Evolutionary conservation across 768 basidiomycete species (phyloP), one percentile per base, ranked within the genome.

Genomic region (Tylopilus balloui): DNA sequence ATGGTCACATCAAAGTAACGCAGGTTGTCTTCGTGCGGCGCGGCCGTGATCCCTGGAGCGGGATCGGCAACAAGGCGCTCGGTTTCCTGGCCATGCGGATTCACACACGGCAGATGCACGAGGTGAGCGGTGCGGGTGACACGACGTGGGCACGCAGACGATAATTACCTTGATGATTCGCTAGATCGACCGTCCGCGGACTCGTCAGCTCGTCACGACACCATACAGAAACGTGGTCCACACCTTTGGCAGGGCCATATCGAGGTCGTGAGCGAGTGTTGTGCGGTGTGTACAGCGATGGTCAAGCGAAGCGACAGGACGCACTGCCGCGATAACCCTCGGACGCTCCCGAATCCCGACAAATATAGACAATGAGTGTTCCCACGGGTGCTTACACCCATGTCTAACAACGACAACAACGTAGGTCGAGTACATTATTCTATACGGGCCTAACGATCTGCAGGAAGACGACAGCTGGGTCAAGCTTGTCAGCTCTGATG

Each of bases 1-100:
- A 99, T 95, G 37, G 91, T 88, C 42, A 99, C 96, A 74, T 99
- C 93, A 72, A 99, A 99, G 76, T 99, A 97, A 45, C 96, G 79
- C 49, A 99, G 74, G 71, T 99, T 99, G 64, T 99, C 96, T 2
- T 98, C 93, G 58, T 98, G 96, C 2, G 96, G 94, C 6, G 76
- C 69, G 17, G 96, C 96, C n/a, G 90, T 81, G 50, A 99, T 98
- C 44, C 96, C 96, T 19, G 96, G 96, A 3, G 94, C 94, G 17
- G 95, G 93, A 73, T 99, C 96, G 36, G 91, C 85, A 38, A 95
- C 85, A 14, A 99, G 86, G 27, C 96, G 81, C 69, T 98, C 94
- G 28, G 96, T 99, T 79, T 98, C 96, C 95, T 98, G 60, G 23
- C 37, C 38, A 42, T 42, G 43, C 3, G 38, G 10, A 40, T 50